A percentile compares a stretch with the other conserved stretches of the same genome.
phyloP scores from a whole-genome alignment of 2,329 filamentous ascomycete genomes.

The Diaporthe velutina region DNA sequence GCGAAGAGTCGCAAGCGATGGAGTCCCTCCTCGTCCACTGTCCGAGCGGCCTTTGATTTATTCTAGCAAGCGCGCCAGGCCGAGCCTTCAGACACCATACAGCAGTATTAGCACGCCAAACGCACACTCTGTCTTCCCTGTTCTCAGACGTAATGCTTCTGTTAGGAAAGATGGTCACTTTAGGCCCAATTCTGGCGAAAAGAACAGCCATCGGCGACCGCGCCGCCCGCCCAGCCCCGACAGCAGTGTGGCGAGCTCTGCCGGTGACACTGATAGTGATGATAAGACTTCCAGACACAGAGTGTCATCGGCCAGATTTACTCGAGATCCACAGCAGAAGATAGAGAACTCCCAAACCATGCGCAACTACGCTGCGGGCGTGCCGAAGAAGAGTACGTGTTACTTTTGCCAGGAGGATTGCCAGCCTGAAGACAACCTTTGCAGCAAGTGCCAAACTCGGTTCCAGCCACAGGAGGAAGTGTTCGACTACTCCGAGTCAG shows the following conservation, averaged over 20 bases:
- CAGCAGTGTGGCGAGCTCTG: neutral
- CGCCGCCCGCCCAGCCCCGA: neutral
- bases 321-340: too few species aligned
- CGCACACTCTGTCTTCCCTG: neutral
- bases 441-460: constrained; percentile 8
- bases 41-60: constrained; percentile 34
- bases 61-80: neutral
- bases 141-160: neutral
- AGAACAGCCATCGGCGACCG: neutral
- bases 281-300: neutral
- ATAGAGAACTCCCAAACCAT: neutral
- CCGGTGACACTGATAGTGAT: neutral
- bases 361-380: neutral
- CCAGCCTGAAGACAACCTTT: constrained; percentile 9
- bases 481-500: constrained; percentile 22
- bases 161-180: neutral
- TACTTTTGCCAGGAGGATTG: constrained; percentile 23
- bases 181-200: neutral
- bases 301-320: neutral
- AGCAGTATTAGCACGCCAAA: neutral
- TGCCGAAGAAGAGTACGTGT: neutral
- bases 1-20: constrained; percentile 28
- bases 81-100: neutral
- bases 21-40: constrained; percentile 32
- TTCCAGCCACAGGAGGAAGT: constrained; percentile 9